Conservation (phyloP, 1,284 basidiomycete genomes). For the Sanghuangporus sanghuang region DNA sequence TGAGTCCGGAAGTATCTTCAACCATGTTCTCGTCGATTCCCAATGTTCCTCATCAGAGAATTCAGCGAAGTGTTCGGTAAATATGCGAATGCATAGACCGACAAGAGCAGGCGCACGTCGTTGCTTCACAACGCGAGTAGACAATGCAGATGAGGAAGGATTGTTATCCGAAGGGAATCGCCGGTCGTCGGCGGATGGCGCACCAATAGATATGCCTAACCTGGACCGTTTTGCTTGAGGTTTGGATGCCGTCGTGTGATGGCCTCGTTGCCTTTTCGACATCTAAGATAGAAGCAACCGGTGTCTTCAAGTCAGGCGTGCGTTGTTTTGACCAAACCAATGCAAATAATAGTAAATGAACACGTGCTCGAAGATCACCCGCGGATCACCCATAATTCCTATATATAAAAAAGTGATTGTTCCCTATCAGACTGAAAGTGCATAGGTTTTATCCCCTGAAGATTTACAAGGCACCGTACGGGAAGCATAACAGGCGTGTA, state of each 20-base stretch:
- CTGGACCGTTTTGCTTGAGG: background rate
- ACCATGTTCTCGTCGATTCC: conserved; percentile 32
- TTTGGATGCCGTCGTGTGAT: background rate
- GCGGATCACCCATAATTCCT: no score
- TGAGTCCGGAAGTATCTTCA: conserved; percentile 49
- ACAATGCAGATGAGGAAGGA: conserved; percentile 48
- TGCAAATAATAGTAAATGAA: no score
- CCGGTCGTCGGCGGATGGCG: conserved; percentile 13
- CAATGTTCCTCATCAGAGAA: conserved; percentile 38
- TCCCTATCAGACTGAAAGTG: no score
- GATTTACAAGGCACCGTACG: no score
- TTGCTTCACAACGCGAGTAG: conserved; percentile 35
- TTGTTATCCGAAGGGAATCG: conserved; percentile 24
- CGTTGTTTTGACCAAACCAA: no score
- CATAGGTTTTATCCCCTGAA: no score
- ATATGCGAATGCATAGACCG: conserved; percentile 44
- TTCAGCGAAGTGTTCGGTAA: conserved; percentile 40
- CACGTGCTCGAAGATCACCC: no score
- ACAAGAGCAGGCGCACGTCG: conserved; percentile 38
- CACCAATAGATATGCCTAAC: conserved; percentile 1
- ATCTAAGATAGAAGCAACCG: background rate
- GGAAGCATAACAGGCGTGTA: no score
- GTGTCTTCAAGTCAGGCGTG: background rate
- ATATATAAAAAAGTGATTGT: no score
- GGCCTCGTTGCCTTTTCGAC: conserved; percentile 12